These are phyloP conservation scores for Rhytidiadelphus loreus DNA, from an alignment of 225 moss, liverwort and hornwort species.

Conservation along the genomic window DNA sequence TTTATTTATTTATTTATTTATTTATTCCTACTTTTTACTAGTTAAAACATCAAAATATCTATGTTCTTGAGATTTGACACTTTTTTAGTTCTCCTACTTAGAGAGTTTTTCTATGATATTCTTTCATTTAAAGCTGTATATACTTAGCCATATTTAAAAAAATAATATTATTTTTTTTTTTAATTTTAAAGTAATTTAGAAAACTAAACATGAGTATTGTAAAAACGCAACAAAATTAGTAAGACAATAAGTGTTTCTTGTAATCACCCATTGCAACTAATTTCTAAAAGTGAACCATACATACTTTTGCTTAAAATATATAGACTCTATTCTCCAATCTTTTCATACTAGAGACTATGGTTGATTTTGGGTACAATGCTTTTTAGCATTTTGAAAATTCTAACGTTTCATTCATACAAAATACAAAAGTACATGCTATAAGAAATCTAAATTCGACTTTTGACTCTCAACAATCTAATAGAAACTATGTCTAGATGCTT, in stretches of 20 bases:
- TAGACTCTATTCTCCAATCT: neutral
- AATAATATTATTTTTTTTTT: too few species aligned
- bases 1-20: too few species aligned
- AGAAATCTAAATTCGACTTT: neutral
- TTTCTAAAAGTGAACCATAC: neutral
- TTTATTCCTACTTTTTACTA: too few species aligned
- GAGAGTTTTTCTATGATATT: neutral
- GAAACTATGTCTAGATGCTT: neutral
- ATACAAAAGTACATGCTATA: neutral
- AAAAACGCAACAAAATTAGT: neutral
- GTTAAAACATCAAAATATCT: too few species aligned
- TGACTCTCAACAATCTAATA: neutral
- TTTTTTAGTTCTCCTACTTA: neutral
- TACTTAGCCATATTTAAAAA: neutral
- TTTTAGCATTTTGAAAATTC: neutral
- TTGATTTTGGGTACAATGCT: neutral
- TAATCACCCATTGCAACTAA: neutral
- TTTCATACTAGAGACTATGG: neutral
- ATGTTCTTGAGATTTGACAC: neutral
- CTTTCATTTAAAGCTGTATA: neutral
- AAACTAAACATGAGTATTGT: neutral
- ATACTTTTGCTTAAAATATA: neutral
- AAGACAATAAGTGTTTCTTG: neutral
- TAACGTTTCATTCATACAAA: neutral
- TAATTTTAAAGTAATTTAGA: neutral